Evolutionary conservation across 1,284 basidiomycete genomes (phyloP), one percentile per base, ranked within the genome.

Genomic region (Melanopsichium pennsylvanicum): DNA sequence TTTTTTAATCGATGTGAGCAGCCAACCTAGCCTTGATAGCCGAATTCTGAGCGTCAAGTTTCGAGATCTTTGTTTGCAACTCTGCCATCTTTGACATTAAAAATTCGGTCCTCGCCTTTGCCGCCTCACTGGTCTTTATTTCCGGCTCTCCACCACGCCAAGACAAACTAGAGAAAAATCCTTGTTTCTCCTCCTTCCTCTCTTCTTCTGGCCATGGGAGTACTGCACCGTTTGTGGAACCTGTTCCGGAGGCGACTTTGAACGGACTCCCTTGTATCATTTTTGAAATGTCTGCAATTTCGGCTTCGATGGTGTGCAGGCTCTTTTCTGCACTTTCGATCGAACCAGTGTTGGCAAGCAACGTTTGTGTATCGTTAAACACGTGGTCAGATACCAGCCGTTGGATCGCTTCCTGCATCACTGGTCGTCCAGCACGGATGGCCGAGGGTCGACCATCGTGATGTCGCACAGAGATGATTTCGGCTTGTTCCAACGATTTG

Each of bases 351-450:
- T 74, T 73, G 11, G 64, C 44, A 0, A 72, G 85, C 61, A 93
- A 89, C 66, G 93, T 90, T 81, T 92, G 90, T 0, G 86, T 88
- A 2, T 93, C 91, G 70, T 85, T 84, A 84, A 97, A 97, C 34
- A 90, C 84, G 2, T 85, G 81, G 79, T 97, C 93, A 42, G 87
- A 83, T 0, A 91, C 88, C 2, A 97, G 85, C 27, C 87, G 85
- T 68, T 90, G 85, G 80, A 97, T 97, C 3, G 92, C 92, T 78
- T 88, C 89, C 81, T 86, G 86, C 80, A 92, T 90, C 1, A 97
- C 88, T 0, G 95, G 95, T 80, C 90, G 92, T 29, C 95, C 95
- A 0, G 95, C 91, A 36, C 87, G 86, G 60, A 98, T 91, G 3
- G 84, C 85, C 1, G 90, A 88, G 1, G 93, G 90, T n/a, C 92